Evolutionary conservation across 768 basidiomycete species (phyloP).

Genomic region (Aureoboletus auriporus): DNA sequence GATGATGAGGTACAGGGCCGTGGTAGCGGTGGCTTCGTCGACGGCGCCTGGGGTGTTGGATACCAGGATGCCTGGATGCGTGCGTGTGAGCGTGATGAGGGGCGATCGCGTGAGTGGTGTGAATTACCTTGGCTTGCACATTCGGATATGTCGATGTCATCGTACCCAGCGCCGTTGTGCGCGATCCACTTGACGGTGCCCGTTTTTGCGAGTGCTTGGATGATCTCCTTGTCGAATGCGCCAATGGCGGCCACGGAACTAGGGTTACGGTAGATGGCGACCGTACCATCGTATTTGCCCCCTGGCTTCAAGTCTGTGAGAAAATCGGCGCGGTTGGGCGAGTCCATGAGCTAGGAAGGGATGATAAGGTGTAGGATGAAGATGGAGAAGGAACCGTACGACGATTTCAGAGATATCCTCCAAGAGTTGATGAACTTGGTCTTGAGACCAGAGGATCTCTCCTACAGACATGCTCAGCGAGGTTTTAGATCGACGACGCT

Average conservation of each 20-base stretch:
- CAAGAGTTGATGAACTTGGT: slow-evolving; percentile 65
- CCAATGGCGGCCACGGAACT: slow-evolving; percentile 62
- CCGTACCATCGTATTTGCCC: slow-evolving; percentile 68
- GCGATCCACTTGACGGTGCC: slow-evolving; percentile 77
- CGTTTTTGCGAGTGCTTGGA: slow-evolving; percentile 54
- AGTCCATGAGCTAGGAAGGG: slow-evolving; percentile 46
- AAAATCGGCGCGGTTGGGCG: slow-evolving; percentile 64
- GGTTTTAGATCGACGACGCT: neutral
- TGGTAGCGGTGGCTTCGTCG: slow-evolving; percentile 88
- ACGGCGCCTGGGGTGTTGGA: slow-evolving; percentile 91
- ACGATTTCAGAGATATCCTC: slow-evolving; percentile 68
- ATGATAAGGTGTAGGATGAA: neutral
- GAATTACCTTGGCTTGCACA: slow-evolving; percentile 62
- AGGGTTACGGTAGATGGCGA: slow-evolving; percentile 81
- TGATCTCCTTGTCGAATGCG: slow-evolving; percentile 74
- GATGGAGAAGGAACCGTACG: slow-evolving; percentile 42
- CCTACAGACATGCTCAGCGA: slow-evolving; percentile 35
- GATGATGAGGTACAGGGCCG: slow-evolving; percentile 78
- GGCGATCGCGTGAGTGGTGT: neutral
- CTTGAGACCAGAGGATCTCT: slow-evolving; percentile 75
- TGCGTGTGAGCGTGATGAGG: neutral
- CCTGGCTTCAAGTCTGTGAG: slow-evolving; percentile 56
- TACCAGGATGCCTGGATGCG: slow-evolving; percentile 48
- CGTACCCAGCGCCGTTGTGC: slow-evolving; percentile 92
- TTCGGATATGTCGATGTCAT: slow-evolving; percentile 75